Evolutionary conservation across 2,329 filamentous ascomycete species (phyloP), one percentile per base, ranked within the genome.

Genomic region (Fusarium pseudograminearum): DNA sequence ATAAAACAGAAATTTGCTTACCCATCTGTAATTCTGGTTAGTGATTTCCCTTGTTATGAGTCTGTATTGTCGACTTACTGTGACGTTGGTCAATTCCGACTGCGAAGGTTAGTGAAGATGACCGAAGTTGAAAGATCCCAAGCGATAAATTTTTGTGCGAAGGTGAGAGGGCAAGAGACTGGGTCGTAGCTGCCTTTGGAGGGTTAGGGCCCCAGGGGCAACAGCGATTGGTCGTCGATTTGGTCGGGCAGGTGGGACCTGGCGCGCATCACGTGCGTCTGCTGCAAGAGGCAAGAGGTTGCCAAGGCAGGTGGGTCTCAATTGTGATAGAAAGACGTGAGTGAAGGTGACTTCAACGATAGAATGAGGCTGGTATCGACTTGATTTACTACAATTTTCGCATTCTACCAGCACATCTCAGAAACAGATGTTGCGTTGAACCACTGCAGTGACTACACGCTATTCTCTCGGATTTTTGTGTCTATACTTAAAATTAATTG

Each of bases 11-110:
- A 78, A 67, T 64, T 34, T 74, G 78, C 87, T 89, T 89, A 89
- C 87, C 87, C 87, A 89, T 89, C 87, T 89, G 79, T 70, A 69
- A 69, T 59, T 42, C 68, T 73, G 72, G 79, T 85, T 78, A 85
- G 82, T 77, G 10, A 73, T 58, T 57, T 65, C 59, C 34, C 30
- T 59, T 69, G 61, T 38, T 45, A 79, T 80, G 74, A 80, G 76
- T 79, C 72, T 62, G 63, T 60, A 62, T 59, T 70, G 59, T 50
- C 55, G 69, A 84, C 84, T 81, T 83, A 86, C 84, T 81, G 77
- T 85, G 82, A 82, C 79, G 76, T 78, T 82, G 78, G 81, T 82
- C 75, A 74, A 76, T 82, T 81, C 71, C 80, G 78, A 83, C 78
- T 80, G 77, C 78, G 77, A 80, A 77, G 76, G 77, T 73, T 69